A percentile compares a stretch with the other conserved stretches of the same genome.
phyloP scores from a whole-genome alignment of 164 flowering plant genomes.

The Magnolia changhungtana region DNA sequence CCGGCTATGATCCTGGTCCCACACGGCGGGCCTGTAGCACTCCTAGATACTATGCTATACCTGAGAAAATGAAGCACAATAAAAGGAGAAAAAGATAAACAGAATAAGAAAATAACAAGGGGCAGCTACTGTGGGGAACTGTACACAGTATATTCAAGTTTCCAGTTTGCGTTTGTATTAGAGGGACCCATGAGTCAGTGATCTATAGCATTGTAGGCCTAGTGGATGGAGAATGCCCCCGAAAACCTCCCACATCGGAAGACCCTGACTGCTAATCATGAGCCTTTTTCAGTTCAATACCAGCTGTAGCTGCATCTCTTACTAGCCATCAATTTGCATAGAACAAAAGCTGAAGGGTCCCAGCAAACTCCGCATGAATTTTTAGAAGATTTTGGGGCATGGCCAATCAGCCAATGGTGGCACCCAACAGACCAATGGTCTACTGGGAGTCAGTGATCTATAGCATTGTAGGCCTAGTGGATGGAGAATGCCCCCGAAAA shows the following conservation, averaged over 20 bases:
- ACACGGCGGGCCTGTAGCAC: constrained; percentile 69
- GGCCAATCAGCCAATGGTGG: too few relatives aligned
- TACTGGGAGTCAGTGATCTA: too few relatives aligned
- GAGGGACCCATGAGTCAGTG: background rate
- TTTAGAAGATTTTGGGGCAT: too few relatives aligned
- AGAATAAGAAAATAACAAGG: background rate
- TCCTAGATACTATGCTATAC: constrained; percentile 68
- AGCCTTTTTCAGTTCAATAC: background rate
- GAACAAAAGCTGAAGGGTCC: background rate
- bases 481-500: too few relatives aligned
- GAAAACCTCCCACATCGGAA: background rate
- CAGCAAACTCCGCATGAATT: too few relatives aligned
- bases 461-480: too few relatives aligned
- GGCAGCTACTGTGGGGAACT: background rate
- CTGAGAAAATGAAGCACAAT: constrained; percentile 27
- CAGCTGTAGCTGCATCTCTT: background rate
- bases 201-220: too few relatives aligned
- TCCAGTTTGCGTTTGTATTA: background rate
- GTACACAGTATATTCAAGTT: background rate
- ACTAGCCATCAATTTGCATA: background rate
- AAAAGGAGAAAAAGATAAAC: background rate
- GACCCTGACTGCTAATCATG: background rate
- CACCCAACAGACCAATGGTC: background rate
- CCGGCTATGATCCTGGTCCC: constrained; percentile 76
- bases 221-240: too few relatives aligned